Conservation (phyloP, 768 basidiomycete species). For the Podaxis mareebaensis region DNA sequence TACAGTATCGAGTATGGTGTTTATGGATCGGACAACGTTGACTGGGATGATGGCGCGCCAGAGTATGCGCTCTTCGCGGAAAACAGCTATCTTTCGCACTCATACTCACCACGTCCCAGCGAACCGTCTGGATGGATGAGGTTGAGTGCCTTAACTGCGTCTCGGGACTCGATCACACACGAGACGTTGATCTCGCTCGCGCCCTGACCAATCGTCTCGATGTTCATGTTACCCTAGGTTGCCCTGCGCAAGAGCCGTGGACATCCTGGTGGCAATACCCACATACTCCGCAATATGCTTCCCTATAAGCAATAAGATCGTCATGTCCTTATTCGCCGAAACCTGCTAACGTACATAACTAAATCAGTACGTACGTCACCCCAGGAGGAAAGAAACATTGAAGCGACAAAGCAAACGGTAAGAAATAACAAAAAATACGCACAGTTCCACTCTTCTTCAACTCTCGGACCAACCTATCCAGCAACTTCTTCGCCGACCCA, state of each 20-base stretch:
- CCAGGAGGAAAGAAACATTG: not conserved
- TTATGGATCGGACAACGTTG: slow-evolving; percentile 77
- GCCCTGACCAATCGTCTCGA: slow-evolving; percentile 98
- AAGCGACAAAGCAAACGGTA: too few relatives aligned
- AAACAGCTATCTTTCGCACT: slow-evolving; percentile 38
- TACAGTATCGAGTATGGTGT: slow-evolving; percentile 65
- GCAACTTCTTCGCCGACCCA: slow-evolving; percentile 56
- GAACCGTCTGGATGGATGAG: slow-evolving; percentile 7
- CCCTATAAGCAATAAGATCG: slow-evolving; percentile 96
- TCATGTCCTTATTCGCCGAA: slow-evolving; percentile 81
- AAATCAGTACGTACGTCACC: not conserved
- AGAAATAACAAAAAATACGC: slow-evolving; percentile 25
- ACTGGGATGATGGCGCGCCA: slow-evolving; percentile 86
- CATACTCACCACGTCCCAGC: not conserved
- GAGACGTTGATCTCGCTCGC: slow-evolving; percentile 96
- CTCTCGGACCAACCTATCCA: slow-evolving; percentile 77
- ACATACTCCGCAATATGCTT: slow-evolving; percentile 94
- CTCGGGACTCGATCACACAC: slow-evolving; percentile 72
- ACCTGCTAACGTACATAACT: slow-evolving; percentile 48
- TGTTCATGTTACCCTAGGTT: slow-evolving; percentile 66
- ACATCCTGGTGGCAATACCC: slow-evolving; percentile 94
- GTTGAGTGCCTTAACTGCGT: slow-evolving; percentile 18
- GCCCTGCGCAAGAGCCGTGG: slow-evolving; percentile 89
- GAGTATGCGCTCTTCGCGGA: slow-evolving; percentile 75
- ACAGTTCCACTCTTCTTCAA: slow-evolving; percentile 82